Base-by-base conservation (phyloP, 2,329 filamentous ascomycete genomes). In the Diaporthe amygdali region DNA sequence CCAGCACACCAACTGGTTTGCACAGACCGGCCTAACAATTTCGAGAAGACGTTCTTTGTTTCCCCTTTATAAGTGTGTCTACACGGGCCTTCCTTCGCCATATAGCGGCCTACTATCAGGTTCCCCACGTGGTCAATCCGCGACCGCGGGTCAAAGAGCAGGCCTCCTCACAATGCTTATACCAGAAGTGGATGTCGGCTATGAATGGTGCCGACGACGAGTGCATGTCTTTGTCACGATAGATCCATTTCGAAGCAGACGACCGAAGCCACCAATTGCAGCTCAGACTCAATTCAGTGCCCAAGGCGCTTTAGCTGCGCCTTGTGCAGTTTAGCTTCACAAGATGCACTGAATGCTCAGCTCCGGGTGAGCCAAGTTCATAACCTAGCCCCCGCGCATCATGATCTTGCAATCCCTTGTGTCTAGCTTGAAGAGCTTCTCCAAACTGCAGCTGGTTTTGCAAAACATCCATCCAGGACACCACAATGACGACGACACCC, bases 211-310 rank as follows among this genome's bases (percentile, higher is more conserved):
- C 59, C 44, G 44, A 34, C n/a, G 44, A 49, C 30, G 14, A 25
- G 32, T 37, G 59, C 59, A 49, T 64, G 44, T n/a, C 59, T 64
- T 49, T 49, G 59, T 63, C 59, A 47, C 47, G 59, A 37, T 47
- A 10, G 27, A 47, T 20, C 41, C 44, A 63, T 47, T 34, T 37
- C 22, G 32, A n/a, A 49, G 30, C n/a, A 49, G 27, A 37, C n/a
- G 44, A 22, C 41, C 44, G n/a, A 20, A 34, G 30, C 30, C 30
- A 37, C 25, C n/a, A n/a, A 34, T 37, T n/a, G 17, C 44, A 25
- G 59, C 59, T 64, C 39, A 61, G 44, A 34, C 59, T 22, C 12
- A 47, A 7, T 22, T 17, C 14, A 25, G 9, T 49, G 30, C 59
- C 59, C 44, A 37, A 64, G n/a, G 32, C 7, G 27, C 14, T n/a